A percentile compares a stretch with the other conserved stretches of the same genome.
These are phyloP conservation scores for Paraglomus brasilianum DNA, from an alignment of 192 early-diverging fungal genomes.

Conservation along the genomic window DNA sequence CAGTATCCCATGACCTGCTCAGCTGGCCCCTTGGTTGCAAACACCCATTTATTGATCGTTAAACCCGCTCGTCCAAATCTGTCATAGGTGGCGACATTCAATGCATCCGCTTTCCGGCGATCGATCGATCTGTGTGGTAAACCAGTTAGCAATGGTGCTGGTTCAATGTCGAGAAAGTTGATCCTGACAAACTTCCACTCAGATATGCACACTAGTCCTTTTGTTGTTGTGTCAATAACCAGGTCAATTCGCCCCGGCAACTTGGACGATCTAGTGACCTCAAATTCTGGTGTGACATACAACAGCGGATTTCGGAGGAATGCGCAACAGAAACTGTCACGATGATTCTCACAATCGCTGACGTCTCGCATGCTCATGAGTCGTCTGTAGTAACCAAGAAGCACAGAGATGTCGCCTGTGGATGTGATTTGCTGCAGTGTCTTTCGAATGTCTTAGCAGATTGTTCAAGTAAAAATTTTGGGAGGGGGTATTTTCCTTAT, in stretches of 20 bases:
- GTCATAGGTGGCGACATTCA: slow-evolving; percentile 21
- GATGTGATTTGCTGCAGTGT: slow-evolving; percentile 25
- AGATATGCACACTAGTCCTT: slow-evolving; percentile 33
- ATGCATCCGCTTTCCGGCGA: slow-evolving; percentile 21
- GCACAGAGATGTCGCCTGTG: slow-evolving; percentile 14
- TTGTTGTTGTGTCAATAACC: slow-evolving; percentile 31
- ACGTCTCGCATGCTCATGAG: slow-evolving; percentile 23
- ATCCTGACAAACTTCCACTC: slow-evolving; percentile 38
- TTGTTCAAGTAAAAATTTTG: no score
- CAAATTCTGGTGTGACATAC: slow-evolving; percentile 32
- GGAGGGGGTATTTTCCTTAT: no score
- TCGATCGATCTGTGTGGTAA: slow-evolving; percentile 26
- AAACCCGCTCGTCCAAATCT: slow-evolving; percentile 29
- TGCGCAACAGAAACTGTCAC: slow-evolving; percentile 32
- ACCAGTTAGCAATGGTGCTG: slow-evolving; percentile 29
- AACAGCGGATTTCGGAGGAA: slow-evolving; percentile 36
- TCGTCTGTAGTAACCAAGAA: slow-evolving; percentile 16
- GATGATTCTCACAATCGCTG: slow-evolving; percentile 29
- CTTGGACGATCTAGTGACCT: slow-evolving; percentile 32
- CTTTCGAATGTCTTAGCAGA: slow-evolving; percentile 26
- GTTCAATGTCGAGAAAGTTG: slow-evolving; percentile 35
- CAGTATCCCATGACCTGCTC: slow-evolving; percentile 28
- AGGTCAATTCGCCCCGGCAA: slow-evolving; percentile 32
- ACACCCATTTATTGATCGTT: slow-evolving; percentile 34
- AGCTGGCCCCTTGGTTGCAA: slow-evolving; percentile 18